Base-by-base conservation (phyloP, 495 filamentous ascomycete species). In the Collariella sp. region DNA sequence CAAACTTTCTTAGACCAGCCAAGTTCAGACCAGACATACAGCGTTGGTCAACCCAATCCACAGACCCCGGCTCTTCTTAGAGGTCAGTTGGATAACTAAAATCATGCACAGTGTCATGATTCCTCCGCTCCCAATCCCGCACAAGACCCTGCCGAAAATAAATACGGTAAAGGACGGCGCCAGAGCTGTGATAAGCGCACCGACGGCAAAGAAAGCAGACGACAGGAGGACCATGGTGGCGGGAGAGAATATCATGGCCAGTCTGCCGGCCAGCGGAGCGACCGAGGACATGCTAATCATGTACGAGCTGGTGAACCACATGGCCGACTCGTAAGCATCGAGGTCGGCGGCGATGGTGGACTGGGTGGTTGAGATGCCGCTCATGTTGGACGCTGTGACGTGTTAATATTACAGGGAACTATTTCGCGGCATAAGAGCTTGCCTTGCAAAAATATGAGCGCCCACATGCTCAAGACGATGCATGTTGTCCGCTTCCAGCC, bases 241-340 rank as follows among this genome's bases (percentile, higher is more conserved):
- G 1, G 85, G 78, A 1, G 81, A 79, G 63, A 89, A 88, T 20
- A 89, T 77, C 55, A 81, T 77, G 20, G 80, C 77, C 7, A 90
- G 70, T 34, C 85, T 76, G 7, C 86, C 86, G 9, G 75, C 72
- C 1, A 91, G 63, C 0, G 87, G 86, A 0, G 81, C 75, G 4
- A 83, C 70, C 18, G 79, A 83, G 39, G 84, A 84, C 74, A 81
- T 76, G 39, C 83, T 79, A 54, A 91, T 88, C 68, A 84, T 66
- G 64, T 85, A 90, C 1, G 84, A 70, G 23, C 83, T 83, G 7
- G 85, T 88, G 57, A 91, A 85, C 86, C 86, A 91, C 57, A 79
- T 83, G 18, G 80, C 81, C 41, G 81, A 67, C 23, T 80, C 79
- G 62, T 85, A 89, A 9, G 85, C 79, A 72, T 88, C 75, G 1